phyloP scores from a whole-genome alignment of 1,284 basidiomycete genomes.

The Cutaneotrichosporon spelunceum region DNA sequence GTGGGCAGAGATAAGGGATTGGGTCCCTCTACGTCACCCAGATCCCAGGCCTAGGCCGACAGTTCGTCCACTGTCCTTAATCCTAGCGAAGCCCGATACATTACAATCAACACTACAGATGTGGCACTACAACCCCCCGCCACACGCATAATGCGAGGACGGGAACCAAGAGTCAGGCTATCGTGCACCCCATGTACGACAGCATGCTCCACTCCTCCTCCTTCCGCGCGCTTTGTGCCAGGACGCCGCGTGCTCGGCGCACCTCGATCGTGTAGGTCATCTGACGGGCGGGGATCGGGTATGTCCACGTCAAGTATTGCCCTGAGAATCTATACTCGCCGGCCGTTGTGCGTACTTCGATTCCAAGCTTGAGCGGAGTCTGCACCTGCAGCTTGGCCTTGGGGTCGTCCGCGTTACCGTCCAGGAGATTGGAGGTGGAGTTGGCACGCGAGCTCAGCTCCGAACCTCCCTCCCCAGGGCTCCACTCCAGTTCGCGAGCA shows the following conservation, averaged over 20 bases:
- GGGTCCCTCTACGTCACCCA: background rate
- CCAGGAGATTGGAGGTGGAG: background rate
- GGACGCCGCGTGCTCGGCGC: conserved; percentile 60
- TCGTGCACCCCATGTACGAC: conserved; percentile 13
- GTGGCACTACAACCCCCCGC: background rate
- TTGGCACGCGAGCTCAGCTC: background rate
- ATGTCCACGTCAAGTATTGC: conserved; percentile 77
- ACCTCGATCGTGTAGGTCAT: conserved; percentile 66
- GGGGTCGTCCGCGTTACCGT: background rate
- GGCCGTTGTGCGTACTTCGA: conserved; percentile 59
- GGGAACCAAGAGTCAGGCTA: background rate
- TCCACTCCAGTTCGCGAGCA: conserved; percentile 55
- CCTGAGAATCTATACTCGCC: conserved; percentile 69
- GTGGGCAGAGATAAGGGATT: background rate
- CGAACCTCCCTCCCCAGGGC: background rate
- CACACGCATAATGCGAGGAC: background rate
- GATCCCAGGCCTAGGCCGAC: too few species aligned
- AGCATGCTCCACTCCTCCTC: conserved; percentile 9
- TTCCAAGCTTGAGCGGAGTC: conserved; percentile 30
- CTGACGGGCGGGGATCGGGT: conserved; percentile 60
- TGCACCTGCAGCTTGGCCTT: background rate
- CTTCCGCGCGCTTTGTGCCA: conserved; percentile 6
- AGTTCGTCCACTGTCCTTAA: background rate
- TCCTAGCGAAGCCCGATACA: background rate
- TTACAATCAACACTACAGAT: background rate